Evolutionary conservation across 768 basidiomycete genomes (phyloP).

Genomic region (Cantharellus anzutake): DNA sequence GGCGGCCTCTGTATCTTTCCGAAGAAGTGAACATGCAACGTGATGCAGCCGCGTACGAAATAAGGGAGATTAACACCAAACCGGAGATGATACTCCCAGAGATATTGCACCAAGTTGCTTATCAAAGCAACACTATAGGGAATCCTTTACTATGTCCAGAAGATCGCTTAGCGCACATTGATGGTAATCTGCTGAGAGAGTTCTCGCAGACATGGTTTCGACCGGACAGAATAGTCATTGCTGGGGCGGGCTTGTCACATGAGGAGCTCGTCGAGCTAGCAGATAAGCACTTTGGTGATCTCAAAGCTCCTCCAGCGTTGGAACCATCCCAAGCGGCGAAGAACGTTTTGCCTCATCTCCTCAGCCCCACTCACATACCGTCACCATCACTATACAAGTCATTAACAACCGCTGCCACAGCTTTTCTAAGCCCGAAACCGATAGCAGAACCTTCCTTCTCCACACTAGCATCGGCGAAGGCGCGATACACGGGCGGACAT

Average conservation of each 20-base stretch:
- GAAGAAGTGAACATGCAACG: constrained; percentile 73
- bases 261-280: constrained; percentile 72
- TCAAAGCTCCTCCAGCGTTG: constrained; percentile 21
- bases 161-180: constrained; percentile 53
- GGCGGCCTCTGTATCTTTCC: constrained; percentile 49
- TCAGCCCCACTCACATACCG: constrained; percentile 22
- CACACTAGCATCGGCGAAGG: constrained; percentile 17
- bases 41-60: constrained; percentile 79
- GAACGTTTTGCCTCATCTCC: not conserved
- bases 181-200: constrained; percentile 36
- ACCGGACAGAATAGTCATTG: constrained; percentile 89
- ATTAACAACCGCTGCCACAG: constrained; percentile 15
- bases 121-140: constrained; percentile 58
- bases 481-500: constrained; percentile 68
- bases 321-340: constrained; percentile 7
- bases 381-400: constrained; percentile 27
- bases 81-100: constrained; percentile 92
- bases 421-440: constrained; percentile 7
- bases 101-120: constrained; percentile 73
- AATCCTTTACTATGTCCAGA: constrained; percentile 80
- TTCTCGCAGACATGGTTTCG: constrained; percentile 70
- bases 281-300: constrained; percentile 64
- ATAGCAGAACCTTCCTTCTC: constrained; percentile 11
- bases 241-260: constrained; percentile 84
- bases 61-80: constrained; percentile 69